A percentile compares a stretch with the other conserved stretches of the same genome.
Conservation (phyloP, 768 basidiomycete species). For the Kwoniella sp. region DNA sequence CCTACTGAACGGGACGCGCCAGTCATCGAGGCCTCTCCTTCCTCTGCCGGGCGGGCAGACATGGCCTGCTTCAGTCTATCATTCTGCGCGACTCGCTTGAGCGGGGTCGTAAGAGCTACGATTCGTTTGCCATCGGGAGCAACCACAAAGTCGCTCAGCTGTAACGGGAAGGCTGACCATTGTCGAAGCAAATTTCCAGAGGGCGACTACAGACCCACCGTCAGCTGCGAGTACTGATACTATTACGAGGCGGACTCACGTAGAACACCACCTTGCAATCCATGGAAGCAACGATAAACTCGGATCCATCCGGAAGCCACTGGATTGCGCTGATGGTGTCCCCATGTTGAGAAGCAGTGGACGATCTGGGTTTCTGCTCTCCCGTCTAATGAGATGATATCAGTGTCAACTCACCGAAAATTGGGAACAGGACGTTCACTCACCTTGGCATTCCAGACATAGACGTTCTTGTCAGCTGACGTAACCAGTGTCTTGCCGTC, state of each 20-base stretch:
- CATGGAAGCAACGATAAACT: conserved; percentile 82
- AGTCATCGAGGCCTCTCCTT: conserved; percentile 7
- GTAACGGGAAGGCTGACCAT: conserved; percentile 68
- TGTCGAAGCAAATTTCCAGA: conserved; percentile 67
- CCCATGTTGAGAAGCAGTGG: conserved; percentile 53
- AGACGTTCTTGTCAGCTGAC: conserved; percentile 72
- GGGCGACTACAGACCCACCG: conserved; percentile 65
- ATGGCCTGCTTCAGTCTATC: conserved; percentile 35
- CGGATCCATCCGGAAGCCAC: conserved; percentile 83
- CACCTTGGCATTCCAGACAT: conserved; percentile 87
- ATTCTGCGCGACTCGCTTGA: conserved; percentile 25
- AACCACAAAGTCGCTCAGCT: conserved; percentile 79
- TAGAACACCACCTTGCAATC: conserved; percentile 62
- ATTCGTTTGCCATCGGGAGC: conserved; percentile 78
- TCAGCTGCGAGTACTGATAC: too few relatives aligned
- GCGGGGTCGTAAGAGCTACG: conserved; percentile 66
- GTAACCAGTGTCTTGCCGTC: conserved; percentile 81
- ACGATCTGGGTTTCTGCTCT: conserved; percentile 11
- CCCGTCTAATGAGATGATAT: conserved; percentile 17
- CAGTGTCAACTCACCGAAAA: neutral
- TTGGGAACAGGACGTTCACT: conserved; percentile 11
- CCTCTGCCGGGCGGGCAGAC: conserved; percentile 24
- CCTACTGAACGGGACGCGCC: neutral
- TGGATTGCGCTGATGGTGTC: conserved; percentile 80
- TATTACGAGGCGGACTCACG: conserved; percentile 54